These are phyloP conservation scores for Choiromyces venosus DNA, from an alignment of 495 filamentous ascomycete genomes.

Conservation along the genomic window DNA sequence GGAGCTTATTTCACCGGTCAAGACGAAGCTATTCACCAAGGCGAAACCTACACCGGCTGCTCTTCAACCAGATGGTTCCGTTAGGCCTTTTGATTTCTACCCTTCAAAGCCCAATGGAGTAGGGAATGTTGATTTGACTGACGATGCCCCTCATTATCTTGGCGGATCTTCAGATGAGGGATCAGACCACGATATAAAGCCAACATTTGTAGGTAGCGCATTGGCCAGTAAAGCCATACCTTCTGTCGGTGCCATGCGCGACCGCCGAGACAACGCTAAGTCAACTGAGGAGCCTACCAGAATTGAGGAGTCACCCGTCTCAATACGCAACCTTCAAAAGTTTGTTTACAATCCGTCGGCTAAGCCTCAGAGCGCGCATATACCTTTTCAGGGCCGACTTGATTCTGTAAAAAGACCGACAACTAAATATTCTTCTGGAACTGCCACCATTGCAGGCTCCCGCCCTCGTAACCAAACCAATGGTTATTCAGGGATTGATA, in stretches of 20 bases:
- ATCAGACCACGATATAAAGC: constrained; percentile 59
- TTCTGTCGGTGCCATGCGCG: constrained; percentile 32
- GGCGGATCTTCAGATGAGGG: constrained; percentile 57
- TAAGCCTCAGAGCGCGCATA: neutral
- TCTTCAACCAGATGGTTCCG: constrained; percentile 27
- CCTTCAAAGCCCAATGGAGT: constrained; percentile 26
- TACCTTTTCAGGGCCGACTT: constrained; percentile 37
- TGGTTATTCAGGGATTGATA: constrained; percentile 50
- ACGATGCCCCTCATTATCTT: constrained; percentile 56
- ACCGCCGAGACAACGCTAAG: constrained; percentile 29
- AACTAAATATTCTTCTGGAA: constrained; percentile 28
- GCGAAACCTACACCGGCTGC: constrained; percentile 4
- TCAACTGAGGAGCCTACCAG: constrained; percentile 10
- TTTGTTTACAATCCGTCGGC: constrained; percentile 27
- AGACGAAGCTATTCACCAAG: neutral
- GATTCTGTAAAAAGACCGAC: constrained; percentile 37
- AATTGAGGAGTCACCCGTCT: constrained; percentile 28
- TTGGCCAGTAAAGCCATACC: constrained; percentile 22
- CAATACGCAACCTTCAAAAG: constrained; percentile 8
- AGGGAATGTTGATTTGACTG: constrained; percentile 32
- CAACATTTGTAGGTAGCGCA: constrained; percentile 41
- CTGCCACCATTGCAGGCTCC: constrained; percentile 23
- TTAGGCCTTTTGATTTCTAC: constrained; percentile 41
- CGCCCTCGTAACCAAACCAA: constrained; percentile 46
- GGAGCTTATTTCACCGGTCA: constrained; percentile 24